Evolutionary conservation across 352 stramenopile species (phyloP).

Genomic region (Phytophthora pini): DNA sequence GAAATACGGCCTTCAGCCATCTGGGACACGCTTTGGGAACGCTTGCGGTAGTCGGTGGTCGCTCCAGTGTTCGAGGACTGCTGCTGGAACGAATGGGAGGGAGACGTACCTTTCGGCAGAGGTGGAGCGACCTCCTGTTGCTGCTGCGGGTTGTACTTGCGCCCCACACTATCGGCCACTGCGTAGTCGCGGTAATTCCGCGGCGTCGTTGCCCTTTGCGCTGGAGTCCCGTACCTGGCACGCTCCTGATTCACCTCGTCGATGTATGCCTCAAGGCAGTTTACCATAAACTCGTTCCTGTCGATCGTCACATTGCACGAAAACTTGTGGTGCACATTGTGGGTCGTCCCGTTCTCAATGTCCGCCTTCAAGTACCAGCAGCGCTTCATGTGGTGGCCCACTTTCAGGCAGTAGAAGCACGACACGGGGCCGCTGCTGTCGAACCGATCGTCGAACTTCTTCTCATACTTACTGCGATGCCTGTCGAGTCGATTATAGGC

Average conservation of each 20-base stretch:
- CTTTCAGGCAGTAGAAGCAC: conserved; percentile 57
- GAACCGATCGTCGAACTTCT: conserved; percentile 24
- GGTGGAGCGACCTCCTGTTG: conserved; percentile 3
- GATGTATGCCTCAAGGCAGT: conserved; percentile 46
- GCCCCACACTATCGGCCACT: conserved; percentile 13
- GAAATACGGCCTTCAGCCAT: conserved; percentile 11
- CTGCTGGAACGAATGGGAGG: conserved; percentile 21
- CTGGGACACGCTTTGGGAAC: conserved; percentile 40
- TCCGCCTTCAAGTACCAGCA: conserved; percentile 54
- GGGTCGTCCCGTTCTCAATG: conserved; percentile 45
- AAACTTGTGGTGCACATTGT: conserved; percentile 42
- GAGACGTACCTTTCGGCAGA: conserved; percentile 6
- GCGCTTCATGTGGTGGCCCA: conserved; percentile 43
- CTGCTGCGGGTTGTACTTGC: conserved; percentile 12
- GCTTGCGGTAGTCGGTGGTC: conserved; percentile 27
- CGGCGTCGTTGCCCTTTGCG: conserved; percentile 6
- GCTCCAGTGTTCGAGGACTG: neutral
- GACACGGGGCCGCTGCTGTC: conserved; percentile 25
- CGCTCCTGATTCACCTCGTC: conserved; percentile 37
- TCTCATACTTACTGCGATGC: conserved; percentile 23
- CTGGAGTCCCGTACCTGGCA: conserved; percentile 8
- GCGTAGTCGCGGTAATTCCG: conserved; percentile 24
- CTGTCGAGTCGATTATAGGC: conserved; percentile 19
- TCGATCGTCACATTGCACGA: conserved; percentile 45
- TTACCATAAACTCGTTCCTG: conserved; percentile 44